A percentile compares a stretch with the other conserved stretches of the same genome.
phyloP scores from a whole-genome alignment of 176 grass and related monocot genomes.

The Triticum timopheevii region DNA sequence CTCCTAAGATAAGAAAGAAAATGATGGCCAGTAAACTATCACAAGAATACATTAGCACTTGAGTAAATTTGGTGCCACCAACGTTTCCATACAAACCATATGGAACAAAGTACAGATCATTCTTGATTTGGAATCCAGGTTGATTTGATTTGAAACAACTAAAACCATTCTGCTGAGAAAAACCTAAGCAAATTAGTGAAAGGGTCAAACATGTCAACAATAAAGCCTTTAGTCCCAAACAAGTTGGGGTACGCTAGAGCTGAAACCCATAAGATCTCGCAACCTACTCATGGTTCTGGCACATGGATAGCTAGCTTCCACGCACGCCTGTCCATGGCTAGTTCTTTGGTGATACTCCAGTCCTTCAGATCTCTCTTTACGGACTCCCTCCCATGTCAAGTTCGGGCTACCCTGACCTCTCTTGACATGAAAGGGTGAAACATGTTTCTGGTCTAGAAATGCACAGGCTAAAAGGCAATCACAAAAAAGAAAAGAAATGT shows the following conservation, averaged over 20 bases:
- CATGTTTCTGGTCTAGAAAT: background rate
- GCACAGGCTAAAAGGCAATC: conserved; percentile 2
- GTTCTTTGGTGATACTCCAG: too few relatives aligned
- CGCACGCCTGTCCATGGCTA: too few relatives aligned
- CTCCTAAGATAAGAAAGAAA: conserved; percentile 31
- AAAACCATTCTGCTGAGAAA: background rate
- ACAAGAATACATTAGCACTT: conserved; percentile 1
- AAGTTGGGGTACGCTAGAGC: too few relatives aligned
- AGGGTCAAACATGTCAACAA: background rate
- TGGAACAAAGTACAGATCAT: conserved; percentile 20
- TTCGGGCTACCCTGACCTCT: too few relatives aligned
- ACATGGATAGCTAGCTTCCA: too few relatives aligned
- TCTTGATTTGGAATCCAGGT: background rate
- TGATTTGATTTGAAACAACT: conserved; percentile 22
- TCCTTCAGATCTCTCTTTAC: too few relatives aligned
- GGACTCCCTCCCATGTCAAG: too few relatives aligned
- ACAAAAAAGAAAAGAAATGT: background rate
- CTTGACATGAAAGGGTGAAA: background rate
- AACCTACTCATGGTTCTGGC: too few relatives aligned
- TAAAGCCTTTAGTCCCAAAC: too few relatives aligned
- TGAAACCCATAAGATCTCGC: too few relatives aligned
- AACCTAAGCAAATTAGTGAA: background rate
- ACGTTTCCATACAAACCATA: background rate
- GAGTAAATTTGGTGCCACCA: conserved; percentile 31
- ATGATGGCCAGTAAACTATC: background rate